phyloP scores from a whole-genome alignment of 345 rosid genomes.

The Raphanus sativus region DNA sequence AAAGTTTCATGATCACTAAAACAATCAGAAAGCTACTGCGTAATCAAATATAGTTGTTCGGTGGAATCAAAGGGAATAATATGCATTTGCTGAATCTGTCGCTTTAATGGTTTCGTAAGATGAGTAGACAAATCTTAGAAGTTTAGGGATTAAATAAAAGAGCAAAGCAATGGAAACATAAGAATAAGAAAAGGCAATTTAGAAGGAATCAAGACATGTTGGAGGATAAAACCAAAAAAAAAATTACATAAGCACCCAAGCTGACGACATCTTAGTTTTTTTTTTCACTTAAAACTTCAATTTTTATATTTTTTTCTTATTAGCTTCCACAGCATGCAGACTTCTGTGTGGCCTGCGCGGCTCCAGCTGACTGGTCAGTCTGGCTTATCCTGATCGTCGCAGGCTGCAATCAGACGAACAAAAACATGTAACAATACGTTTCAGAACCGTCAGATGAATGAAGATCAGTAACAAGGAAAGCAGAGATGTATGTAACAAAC shows the following conservation, averaged over 20 bases:
- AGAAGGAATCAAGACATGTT: conserved; percentile 14
- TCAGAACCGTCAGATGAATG: not conserved
- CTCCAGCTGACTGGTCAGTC: conserved; percentile 38
- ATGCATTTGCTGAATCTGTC: not conserved
- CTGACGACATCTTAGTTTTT: conserved; percentile 21
- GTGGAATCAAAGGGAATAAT: not conserved
- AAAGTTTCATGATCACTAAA: not conserved
- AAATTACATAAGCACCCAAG: conserved; percentile 35
- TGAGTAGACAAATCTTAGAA: not conserved
- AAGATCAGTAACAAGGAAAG: not conserved
- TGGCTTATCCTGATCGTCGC: conserved; percentile 43
- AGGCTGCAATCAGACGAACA: conserved; percentile 28
- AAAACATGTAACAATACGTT: not conserved
- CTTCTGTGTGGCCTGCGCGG: conserved; percentile 44
- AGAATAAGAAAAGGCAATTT: conserved; percentile 16
- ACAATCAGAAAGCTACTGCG: not conserved
- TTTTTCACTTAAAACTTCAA: conserved; percentile 5
- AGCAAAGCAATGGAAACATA: not conserved
- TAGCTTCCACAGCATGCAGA: conserved; percentile 42
- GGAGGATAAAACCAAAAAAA: conserved; percentile 21
- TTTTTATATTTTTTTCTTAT: not conserved
- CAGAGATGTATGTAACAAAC: conserved; percentile 40
- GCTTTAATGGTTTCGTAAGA: not conserved
- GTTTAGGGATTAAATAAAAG: not conserved
- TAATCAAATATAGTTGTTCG: not conserved